Base-by-base conservation (phyloP, 495 filamentous ascomycete genomes). In the Entonaema liquescens region DNA sequence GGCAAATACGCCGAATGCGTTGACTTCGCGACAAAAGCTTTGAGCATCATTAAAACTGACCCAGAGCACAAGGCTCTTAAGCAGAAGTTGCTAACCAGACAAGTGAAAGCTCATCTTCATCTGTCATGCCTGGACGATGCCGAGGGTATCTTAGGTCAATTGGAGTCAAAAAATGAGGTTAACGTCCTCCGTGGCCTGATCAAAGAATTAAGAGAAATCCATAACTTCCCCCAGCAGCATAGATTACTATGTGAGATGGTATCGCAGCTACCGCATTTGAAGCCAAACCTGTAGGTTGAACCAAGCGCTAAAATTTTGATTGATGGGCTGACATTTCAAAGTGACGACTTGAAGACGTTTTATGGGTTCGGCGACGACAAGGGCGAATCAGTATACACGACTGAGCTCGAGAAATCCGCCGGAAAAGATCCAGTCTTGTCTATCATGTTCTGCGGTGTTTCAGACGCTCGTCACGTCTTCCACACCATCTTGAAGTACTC, bases 381-480 rank as follows among this genome's bases (percentile, higher is more conserved):
- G 13, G 74, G 70, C 8, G 38, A 67, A 36, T 68, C 73, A 8
- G 60, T 72, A 36, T 79, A 75, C 52, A 76, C 77, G 9, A 6
- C 57, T 17, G 35, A 52, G n/a, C 53, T 77, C 3, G 21, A 57
- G 21, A 62, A 69, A 33, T 63, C 63, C 15, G 21, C 65, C 0
- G 59, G 25, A 2, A 19, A 61, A 3, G 62, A 70, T 17, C 57
- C 73, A 7, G 65, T 59, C 40, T 67, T 76, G 47, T 72, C 78
- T 13, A 63, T 79, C 35, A 77, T 81, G 61, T 74, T 79, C 42
- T 75, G 77, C 56, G 74, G 77, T 33, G 68, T 77, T 15, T 74
- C 74, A 8, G 79, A 81, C 49, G 77, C 77, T 17, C 71, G 79
- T 5, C 53, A 80, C 56, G 31, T 79, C 49, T 80, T 75, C 56